A percentile compares a stretch with the other conserved stretches of the same genome.
phyloP scores from a whole-genome alignment of 352 stramenopile species.

The Pilasporangium apinafurcum region DNA sequence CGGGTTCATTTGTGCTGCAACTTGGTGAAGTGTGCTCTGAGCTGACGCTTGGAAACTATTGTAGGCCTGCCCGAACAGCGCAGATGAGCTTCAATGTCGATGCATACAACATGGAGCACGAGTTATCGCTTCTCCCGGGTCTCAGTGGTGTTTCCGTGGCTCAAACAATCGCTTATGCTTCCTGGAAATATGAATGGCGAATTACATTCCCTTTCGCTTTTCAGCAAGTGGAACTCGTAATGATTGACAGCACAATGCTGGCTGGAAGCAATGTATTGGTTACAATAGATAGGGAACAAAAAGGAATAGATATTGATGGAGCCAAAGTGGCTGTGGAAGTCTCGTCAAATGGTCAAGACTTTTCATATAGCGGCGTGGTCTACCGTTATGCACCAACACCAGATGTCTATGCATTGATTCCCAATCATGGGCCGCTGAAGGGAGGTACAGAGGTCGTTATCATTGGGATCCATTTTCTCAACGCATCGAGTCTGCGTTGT shows the following conservation, averaged over 20 bases:
- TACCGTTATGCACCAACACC: constrained; percentile 69
- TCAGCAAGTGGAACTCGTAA: constrained; percentile 24
- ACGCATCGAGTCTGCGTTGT: constrained; percentile 61
- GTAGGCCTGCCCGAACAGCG: constrained; percentile 29
- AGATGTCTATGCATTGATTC: constrained; percentile 46
- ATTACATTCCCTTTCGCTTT: constrained; percentile 32
- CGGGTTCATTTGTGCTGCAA: constrained; percentile 57
- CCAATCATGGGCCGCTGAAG: constrained; percentile 63
- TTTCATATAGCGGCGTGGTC: constrained; percentile 33
- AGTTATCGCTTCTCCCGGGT: constrained; percentile 48
- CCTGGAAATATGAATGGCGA: constrained; percentile 34
- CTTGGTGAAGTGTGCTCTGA: constrained; percentile 52
- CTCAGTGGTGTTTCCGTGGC: constrained; percentile 54
- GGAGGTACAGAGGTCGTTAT: constrained; percentile 85
- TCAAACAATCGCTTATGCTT: constrained; percentile 3
- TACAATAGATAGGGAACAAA: constrained; percentile 15
- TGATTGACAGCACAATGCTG: constrained; percentile 15
- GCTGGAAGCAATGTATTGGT: constrained; percentile 6
- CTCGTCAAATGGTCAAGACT: constrained; percentile 84
- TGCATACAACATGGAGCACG: constrained; percentile 37
- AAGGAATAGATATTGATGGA: constrained; percentile 33
- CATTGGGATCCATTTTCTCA: constrained; percentile 66
- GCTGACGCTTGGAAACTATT: constrained; percentile 39
- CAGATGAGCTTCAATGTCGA: constrained; percentile 34
- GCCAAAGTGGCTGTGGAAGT: constrained; percentile 80